A percentile compares a stretch with the other conserved stretches of the same genome.
Evolutionary conservation across 495 filamentous ascomycete genomes (phyloP).

Genomic region (Aspergillus egyptiacus): DNA sequence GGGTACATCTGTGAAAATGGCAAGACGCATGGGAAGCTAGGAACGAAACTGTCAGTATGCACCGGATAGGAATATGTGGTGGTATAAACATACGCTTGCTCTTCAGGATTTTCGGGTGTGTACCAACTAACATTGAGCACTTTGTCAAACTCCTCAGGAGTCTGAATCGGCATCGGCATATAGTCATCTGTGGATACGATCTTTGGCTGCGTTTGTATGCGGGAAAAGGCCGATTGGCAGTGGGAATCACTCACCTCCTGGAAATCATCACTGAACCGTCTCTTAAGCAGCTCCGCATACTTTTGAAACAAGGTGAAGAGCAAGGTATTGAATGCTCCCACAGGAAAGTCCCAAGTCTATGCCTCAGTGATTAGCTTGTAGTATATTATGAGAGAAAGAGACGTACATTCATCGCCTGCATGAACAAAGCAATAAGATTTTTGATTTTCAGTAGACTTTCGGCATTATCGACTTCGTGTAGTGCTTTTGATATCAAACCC

Average conservation of each 20-base stretch:
- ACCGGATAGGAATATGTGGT: background rate
- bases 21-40: slow-evolving; percentile 80
- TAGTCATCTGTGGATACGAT: slow-evolving; percentile 97
- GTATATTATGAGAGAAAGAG: background rate
- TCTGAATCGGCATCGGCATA: slow-evolving; percentile 96
- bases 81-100: slow-evolving; percentile 59
- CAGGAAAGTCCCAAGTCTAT: slow-evolving; percentile 82
- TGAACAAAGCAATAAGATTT: slow-evolving; percentile 85
- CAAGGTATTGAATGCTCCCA: slow-evolving; percentile 73
- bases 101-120: slow-evolving; percentile 69
- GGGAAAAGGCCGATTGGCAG: too few relatives aligned
- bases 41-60: slow-evolving; percentile 14
- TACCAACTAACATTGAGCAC: slow-evolving; percentile 94
- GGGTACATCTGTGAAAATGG: slow-evolving; percentile 99
- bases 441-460: slow-evolving; percentile 87
- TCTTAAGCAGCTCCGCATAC: slow-evolving; percentile 88
- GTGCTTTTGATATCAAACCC: slow-evolving; percentile 66
- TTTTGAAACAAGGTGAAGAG: slow-evolving; percentile 83
- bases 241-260: slow-evolving; percentile 55
- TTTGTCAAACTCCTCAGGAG: slow-evolving; percentile 86
- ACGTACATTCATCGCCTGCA: slow-evolving; percentile 84
- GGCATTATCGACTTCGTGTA: slow-evolving; percentile 72
- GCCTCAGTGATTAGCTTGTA: slow-evolving; percentile 10
- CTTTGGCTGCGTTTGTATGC: slow-evolving; percentile 35
- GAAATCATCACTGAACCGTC: slow-evolving; percentile 86